phyloP scores from a whole-genome alignment of 2,329 filamentous ascomycete genomes.

The Neopestalotiopsis clavispora region DNA sequence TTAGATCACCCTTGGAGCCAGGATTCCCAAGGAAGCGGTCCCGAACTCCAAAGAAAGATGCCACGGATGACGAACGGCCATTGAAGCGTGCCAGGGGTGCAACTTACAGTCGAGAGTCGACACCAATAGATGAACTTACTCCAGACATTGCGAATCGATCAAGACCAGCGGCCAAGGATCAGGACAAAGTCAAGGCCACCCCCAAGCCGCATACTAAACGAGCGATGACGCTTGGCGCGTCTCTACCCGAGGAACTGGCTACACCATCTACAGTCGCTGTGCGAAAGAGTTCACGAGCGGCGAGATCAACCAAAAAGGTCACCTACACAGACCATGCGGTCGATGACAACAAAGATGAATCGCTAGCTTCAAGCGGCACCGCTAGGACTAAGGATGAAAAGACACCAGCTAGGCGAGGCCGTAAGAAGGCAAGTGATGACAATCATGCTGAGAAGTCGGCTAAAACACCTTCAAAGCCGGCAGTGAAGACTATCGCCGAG shows the following conservation, averaged over 20 bases:
- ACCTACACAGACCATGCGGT: not conserved
- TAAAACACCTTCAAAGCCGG: slow-evolving; percentile 3
- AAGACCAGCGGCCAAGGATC: not conserved
- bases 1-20: slow-evolving; percentile 1
- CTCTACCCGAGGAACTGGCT: not conserved
- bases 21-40: not conserved
- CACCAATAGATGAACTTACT: not conserved
- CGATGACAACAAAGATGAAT: not conserved
- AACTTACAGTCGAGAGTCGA: not conserved
- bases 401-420: not conserved
- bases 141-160: not conserved
- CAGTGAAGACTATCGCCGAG: not conserved
- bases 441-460: not conserved
- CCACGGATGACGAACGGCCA: not conserved
- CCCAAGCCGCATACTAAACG: not conserved
- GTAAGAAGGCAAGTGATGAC: not conserved
- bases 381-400: not conserved
- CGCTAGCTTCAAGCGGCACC: not conserved
- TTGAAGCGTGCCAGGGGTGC: not conserved
- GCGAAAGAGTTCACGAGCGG: slow-evolving; percentile 1
- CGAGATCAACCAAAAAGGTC: not conserved
- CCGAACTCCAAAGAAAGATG: not conserved
- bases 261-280: not conserved
- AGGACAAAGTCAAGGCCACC: not conserved
- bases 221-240: not conserved